Conservation (phyloP, 176 grass and related monocot genomes). For the Poa pratensis region DNA sequence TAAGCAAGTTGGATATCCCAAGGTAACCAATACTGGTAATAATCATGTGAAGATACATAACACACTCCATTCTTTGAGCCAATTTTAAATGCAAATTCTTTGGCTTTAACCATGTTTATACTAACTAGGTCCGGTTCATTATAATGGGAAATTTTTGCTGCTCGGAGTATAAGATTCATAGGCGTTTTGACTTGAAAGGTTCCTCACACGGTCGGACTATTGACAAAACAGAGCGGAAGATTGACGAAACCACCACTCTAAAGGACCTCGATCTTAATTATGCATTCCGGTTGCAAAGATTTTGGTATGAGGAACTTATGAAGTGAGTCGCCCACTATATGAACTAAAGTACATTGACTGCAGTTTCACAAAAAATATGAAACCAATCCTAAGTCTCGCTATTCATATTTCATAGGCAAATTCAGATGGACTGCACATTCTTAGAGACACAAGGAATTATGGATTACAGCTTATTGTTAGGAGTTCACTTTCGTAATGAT, state of each 20-base stretch:
- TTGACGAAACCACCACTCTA: constrained; percentile 66
- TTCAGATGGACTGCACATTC: constrained; percentile 70
- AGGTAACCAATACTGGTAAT: constrained; percentile 44
- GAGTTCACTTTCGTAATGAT: constrained; percentile 70
- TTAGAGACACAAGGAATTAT: constrained; percentile 76
- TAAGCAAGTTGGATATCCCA: constrained; percentile 74
- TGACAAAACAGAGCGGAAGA: constrained; percentile 56
- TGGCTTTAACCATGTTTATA: constrained; percentile 20
- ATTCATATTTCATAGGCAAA: constrained; percentile 56
- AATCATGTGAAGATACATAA: background rate
- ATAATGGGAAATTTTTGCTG: constrained; percentile 78
- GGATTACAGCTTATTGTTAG: constrained; percentile 79
- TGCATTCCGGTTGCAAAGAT: constrained; percentile 64
- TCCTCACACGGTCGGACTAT: constrained; percentile 71
- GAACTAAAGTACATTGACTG: background rate
- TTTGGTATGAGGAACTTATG: constrained; percentile 61
- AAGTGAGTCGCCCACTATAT: constrained; percentile 52
- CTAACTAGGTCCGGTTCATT: constrained; percentile 66
- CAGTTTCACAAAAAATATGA: constrained; percentile 5
- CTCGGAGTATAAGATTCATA: constrained; percentile 71
- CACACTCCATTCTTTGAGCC: background rate
- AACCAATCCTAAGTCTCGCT: constrained; percentile 13
- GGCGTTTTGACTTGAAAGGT: constrained; percentile 80
- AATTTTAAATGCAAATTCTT: constrained; percentile 9
- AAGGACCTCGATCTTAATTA: constrained; percentile 78